Evolutionary conservation across 805 yeast species (phyloP).

Genomic region (Metschnikowia cubensis): DNA sequence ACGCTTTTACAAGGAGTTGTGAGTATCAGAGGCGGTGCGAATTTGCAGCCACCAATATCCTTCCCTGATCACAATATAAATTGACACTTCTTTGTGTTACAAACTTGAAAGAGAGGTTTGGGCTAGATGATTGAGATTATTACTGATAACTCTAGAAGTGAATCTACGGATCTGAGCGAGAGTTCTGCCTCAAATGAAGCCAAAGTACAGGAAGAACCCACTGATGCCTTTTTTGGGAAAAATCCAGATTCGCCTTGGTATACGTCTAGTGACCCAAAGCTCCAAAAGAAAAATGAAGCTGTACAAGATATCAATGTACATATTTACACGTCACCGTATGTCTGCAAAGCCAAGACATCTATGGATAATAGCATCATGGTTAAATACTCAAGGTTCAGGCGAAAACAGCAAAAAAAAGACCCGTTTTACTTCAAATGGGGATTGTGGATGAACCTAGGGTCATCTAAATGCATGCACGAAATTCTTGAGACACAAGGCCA

Average conservation of each 20-base stretch:
- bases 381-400: conserved; percentile 3
- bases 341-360: neutral
- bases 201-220: neutral
- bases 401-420: neutral
- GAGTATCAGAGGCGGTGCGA: neutral
- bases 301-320: neutral
- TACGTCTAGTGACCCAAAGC: neutral
- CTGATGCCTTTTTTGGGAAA: neutral
- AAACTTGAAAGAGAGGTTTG: neutral
- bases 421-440: conserved; percentile 12
- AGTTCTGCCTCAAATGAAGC: neutral
- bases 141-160: neutral
- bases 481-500: conserved; percentile 7
- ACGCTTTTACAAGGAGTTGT: neutral
- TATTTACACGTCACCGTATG: neutral
- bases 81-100: neutral
- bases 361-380: conserved; percentile 3
- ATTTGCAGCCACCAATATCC: neutral
- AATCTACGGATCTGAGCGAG: neutral
- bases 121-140: neutral
- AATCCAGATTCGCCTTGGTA: neutral
- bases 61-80: neutral
- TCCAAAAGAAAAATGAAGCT: neutral
- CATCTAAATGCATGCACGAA: neutral
- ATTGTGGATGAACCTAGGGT: conserved; percentile 2